Evolutionary conservation across 441 rosid genomes (phyloP).

Genomic region (Hura crepitans): DNA sequence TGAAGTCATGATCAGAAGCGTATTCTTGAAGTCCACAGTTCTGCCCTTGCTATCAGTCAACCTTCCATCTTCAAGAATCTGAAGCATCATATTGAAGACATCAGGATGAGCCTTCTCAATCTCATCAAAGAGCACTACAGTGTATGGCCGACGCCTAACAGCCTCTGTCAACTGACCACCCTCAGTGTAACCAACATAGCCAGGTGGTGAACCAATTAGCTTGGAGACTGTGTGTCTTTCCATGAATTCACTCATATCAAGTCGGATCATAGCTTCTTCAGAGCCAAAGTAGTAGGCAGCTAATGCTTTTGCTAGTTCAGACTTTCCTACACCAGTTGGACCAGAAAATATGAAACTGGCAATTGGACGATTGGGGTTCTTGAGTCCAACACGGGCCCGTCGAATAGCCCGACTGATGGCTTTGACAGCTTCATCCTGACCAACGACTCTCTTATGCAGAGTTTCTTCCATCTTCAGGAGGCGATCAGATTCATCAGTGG

Average conservation of each 20-base stretch:
- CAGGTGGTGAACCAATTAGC: conserved; percentile 97
- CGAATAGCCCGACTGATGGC: conserved; percentile 96
- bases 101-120: conserved; percentile 98
- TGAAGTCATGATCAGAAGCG: conserved; percentile 94
- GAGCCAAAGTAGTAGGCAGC: conserved; percentile 96
- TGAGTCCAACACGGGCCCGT: conserved; percentile 96
- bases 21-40: conserved; percentile 94
- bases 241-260: conserved; percentile 99
- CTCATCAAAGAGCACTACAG: conserved; percentile 88
- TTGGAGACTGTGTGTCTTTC: conserved; percentile 94
- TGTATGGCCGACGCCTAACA: conserved; percentile 90
- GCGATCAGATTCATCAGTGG: conserved; percentile 88
- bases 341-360: conserved; percentile 99
- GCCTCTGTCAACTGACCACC: conserved; percentile 99
- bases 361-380: conserved; percentile 91
- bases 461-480: conserved; percentile 96
- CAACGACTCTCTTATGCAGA: conserved; percentile 82
- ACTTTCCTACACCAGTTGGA: conserved; percentile 98
- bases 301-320: conserved; percentile 90
- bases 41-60: conserved; percentile 97
- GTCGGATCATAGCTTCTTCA: conserved; percentile 94
- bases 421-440: conserved; percentile 96
- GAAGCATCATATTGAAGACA: conserved; percentile 99
- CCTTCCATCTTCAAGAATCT: conserved; percentile 95
- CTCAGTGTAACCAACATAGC: conserved; percentile 94